These are phyloP conservation scores for Jacaranda mimosifolia DNA, from an alignment of 257 asterid genomes.

Conservation along the genomic window DNA sequence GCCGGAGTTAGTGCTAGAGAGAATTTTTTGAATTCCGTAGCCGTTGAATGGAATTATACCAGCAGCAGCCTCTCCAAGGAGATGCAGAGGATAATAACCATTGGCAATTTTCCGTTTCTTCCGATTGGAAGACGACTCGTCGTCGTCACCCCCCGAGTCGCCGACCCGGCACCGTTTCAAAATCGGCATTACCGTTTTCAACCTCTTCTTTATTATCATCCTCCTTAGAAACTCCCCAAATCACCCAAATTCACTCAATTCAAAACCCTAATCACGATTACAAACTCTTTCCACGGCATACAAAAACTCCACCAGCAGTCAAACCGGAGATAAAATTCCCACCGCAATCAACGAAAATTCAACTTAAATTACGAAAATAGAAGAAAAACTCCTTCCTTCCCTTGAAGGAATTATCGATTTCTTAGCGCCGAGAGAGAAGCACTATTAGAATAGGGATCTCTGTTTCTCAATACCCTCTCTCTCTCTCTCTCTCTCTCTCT, in stretches of 20 bases:
- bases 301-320: slow-evolving; percentile 38
- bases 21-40: slow-evolving; percentile 53
- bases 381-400: slow-evolving; percentile 18
- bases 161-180: slow-evolving; percentile 78
- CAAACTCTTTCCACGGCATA: slow-evolving; percentile 41
- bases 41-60: slow-evolving; percentile 69
- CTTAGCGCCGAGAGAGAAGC: slow-evolving; percentile 34
- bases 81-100: slow-evolving; percentile 69
- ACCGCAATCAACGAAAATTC: slow-evolving; percentile 34
- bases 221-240: slow-evolving; percentile 34
- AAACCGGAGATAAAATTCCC: slow-evolving; percentile 18
- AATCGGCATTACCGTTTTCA: slow-evolving; percentile 97
- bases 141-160: slow-evolving; percentile 73
- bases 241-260: slow-evolving; percentile 41
- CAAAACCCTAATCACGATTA: slow-evolving; percentile 57
- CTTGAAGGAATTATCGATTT: slow-evolving; percentile 10
- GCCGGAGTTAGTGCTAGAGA: slow-evolving; percentile 43
- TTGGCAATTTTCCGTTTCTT: slow-evolving; percentile 68
- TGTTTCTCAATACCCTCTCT: slow-evolving; percentile 47
- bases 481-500: slow-evolving; percentile 43
- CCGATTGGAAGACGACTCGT: slow-evolving; percentile 61
- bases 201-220: slow-evolving; percentile 91
- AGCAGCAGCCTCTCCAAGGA: slow-evolving; percentile 78
- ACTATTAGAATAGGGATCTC: slow-evolving; percentile 76
- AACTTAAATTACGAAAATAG: slow-evolving; percentile 22